phyloP scores from a whole-genome alignment of 2,329 filamentous ascomycete species.

The Cordyceps javanica region DNA sequence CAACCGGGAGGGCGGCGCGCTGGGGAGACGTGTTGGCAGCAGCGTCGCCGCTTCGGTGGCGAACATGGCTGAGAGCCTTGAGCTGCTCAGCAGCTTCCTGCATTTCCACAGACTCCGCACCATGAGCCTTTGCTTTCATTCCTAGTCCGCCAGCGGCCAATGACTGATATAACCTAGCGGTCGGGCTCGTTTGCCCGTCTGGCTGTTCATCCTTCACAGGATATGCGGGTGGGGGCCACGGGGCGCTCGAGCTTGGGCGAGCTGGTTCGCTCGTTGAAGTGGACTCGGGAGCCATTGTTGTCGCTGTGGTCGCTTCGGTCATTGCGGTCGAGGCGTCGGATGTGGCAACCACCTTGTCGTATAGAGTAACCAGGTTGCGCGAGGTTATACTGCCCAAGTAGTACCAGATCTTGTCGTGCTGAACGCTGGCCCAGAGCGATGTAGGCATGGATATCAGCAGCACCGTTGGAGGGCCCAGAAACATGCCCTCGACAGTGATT shows the following conservation, averaged over 20 bases:
- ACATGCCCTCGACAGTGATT: slow-evolving; percentile 62
- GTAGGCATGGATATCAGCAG: slow-evolving; percentile 61
- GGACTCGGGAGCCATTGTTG: not conserved
- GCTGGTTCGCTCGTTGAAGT: not conserved
- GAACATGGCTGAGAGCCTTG: slow-evolving; percentile 58
- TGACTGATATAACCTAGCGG: slow-evolving; percentile 2
- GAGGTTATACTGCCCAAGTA: slow-evolving; percentile 61
- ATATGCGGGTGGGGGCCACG: not conserved
- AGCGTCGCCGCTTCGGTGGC: slow-evolving; percentile 45
- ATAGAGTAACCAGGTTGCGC: slow-evolving; percentile 60
- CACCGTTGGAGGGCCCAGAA: slow-evolving; percentile 60
- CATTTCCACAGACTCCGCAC: slow-evolving; percentile 60
- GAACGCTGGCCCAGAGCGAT: slow-evolving; percentile 56
- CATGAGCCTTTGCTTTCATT: slow-evolving; percentile 29
- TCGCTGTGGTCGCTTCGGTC: not conserved
- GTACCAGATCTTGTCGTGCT: slow-evolving; percentile 61
- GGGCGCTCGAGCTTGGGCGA: not conserved
- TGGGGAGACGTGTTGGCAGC: slow-evolving; percentile 6
- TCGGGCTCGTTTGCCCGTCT: slow-evolving; percentile 22
- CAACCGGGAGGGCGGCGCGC: slow-evolving; percentile 13
- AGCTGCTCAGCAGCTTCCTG: slow-evolving; percentile 62
- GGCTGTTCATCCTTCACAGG: not conserved
- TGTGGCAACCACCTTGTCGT: slow-evolving; percentile 49
- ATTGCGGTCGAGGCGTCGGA: not conserved
- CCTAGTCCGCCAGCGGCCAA: slow-evolving; percentile 13